A percentile compares a stretch with the other conserved stretches of the same genome.
These are phyloP conservation scores for Eruca vesicaria DNA, from an alignment of 441 rosid species.

Conservation along the genomic window DNA sequence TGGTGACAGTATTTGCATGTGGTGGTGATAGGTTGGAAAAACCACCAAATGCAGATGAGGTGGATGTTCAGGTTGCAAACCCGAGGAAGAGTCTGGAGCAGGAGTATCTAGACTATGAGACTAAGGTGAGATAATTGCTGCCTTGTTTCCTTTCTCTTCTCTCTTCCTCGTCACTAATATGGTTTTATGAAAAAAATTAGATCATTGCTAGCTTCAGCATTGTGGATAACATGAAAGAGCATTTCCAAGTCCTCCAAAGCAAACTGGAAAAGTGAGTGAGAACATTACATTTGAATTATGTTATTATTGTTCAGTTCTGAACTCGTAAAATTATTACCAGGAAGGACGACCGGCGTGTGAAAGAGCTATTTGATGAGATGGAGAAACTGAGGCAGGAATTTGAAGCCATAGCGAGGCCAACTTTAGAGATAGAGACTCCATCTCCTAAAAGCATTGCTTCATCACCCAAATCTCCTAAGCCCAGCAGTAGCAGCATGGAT, in stretches of 20 bases:
- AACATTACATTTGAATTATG: not conserved
- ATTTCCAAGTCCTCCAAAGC: slow-evolving; percentile 57
- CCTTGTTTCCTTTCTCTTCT: not conserved
- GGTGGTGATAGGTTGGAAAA: slow-evolving; percentile 56
- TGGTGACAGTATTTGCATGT: slow-evolving; percentile 22
- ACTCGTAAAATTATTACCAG: slow-evolving; percentile 39
- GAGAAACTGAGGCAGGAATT: slow-evolving; percentile 73
- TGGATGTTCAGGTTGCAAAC: slow-evolving; percentile 49
- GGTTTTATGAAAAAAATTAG: slow-evolving; percentile 41
- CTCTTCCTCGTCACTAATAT: slow-evolving; percentile 8
- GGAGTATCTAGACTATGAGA: slow-evolving; percentile 88
- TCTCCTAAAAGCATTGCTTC: slow-evolving; percentile 36
- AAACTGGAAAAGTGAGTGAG: slow-evolving; percentile 53
- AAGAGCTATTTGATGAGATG: slow-evolving; percentile 75
- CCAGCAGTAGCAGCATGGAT: slow-evolving; percentile 18
- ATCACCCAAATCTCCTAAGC: slow-evolving; percentile 34
- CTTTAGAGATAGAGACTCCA: slow-evolving; percentile 70
- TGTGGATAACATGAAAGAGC: slow-evolving; percentile 90
- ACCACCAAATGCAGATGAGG: slow-evolving; percentile 44
- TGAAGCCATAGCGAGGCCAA: slow-evolving; percentile 86
- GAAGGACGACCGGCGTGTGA: slow-evolving; percentile 61
- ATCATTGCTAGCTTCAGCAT: slow-evolving; percentile 87
- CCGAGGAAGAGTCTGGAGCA: slow-evolving; percentile 90
- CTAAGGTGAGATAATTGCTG: slow-evolving; percentile 59
- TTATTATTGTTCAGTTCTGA: not conserved